A percentile compares a stretch with the other conserved stretches of the same genome.
phyloP scores from a whole-genome alignment of 2,329 filamentous ascomycete genomes.

The Aspergillus sclerotialis region DNA sequence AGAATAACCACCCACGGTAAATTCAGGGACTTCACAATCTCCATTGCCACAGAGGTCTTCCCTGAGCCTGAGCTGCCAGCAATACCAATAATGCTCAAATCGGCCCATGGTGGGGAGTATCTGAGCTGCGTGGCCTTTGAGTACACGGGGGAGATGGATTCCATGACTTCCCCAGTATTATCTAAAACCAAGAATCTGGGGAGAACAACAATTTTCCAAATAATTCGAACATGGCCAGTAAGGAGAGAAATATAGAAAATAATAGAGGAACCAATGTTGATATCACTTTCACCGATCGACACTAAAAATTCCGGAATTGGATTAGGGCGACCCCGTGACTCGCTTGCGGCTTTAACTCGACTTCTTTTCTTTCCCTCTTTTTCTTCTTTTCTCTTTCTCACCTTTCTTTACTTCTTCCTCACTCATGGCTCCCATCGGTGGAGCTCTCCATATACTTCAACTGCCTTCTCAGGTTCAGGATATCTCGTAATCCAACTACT shows the following conservation, averaged over 20 bases:
- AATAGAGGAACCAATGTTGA: too few relatives aligned
- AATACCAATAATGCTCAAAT: conserved; percentile 93
- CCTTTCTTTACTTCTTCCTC: conserved; percentile 12
- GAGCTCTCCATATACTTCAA: conserved; percentile 26
- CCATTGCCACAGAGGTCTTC: conserved; percentile 88
- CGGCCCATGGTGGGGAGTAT: conserved; percentile 92
- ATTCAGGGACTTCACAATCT: conserved; percentile 83
- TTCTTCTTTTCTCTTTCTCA: conserved; percentile 16
- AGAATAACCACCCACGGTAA: conserved; percentile 97
- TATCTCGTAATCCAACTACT: conserved; percentile 10
- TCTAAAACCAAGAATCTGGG: conserved; percentile 2
- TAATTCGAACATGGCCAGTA: conserved; percentile 2
- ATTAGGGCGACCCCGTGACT: conserved; percentile 21
- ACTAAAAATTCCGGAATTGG: conserved; percentile 16
- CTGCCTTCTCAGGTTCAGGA: conserved; percentile 18
- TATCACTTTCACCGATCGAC: too few relatives aligned
- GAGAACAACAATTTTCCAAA: conserved; percentile 2
- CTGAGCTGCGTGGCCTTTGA: conserved; percentile 47
- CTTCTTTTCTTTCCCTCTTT: conserved; percentile 14
- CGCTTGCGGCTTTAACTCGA: conserved; percentile 23
- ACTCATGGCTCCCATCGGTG: conserved; percentile 29
- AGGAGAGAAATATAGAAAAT: too few relatives aligned
- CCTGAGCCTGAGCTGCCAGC: conserved; percentile 92
- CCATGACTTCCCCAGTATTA: conserved; percentile 18
- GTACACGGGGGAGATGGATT: conserved; percentile 31